Percentiles rank a stretch among this genome's conserved stretches.
Conservation (phyloP, 208 protist genomes). For the Leishmania arabica region DNA sequence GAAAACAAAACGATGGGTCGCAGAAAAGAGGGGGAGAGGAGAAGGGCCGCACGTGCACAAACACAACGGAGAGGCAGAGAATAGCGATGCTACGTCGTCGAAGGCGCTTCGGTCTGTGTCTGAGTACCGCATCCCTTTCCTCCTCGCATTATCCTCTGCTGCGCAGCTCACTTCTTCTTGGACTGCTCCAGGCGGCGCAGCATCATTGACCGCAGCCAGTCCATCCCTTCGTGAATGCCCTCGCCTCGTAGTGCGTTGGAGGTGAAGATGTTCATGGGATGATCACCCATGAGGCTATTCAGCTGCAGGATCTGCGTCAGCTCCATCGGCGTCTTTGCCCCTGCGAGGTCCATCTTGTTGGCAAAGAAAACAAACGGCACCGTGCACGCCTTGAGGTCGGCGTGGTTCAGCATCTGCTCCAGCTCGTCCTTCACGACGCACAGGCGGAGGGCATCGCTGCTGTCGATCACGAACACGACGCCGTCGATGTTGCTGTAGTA, state of each 20-base stretch:
- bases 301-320: slow-evolving; percentile 85
- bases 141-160: background rate
- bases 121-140: background rate
- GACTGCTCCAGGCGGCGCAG: slow-evolving; percentile 35
- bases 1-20: background rate
- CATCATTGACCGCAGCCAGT: slow-evolving; percentile 67
- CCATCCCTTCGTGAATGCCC: slow-evolving; percentile 70
- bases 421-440: slow-evolving; percentile 89
- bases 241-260: slow-evolving; percentile 73
- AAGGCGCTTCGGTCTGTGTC: background rate
- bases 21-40: background rate
- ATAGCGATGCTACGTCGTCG: background rate
- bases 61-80: background rate
- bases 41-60: background rate
- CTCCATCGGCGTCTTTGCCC: slow-evolving; percentile 79
- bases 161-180: slow-evolving; percentile 34
- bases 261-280: slow-evolving; percentile 86
- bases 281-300: slow-evolving; percentile 55
- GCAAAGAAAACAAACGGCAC: slow-evolving; percentile 88
- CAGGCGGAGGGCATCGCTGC: slow-evolving; percentile 84
- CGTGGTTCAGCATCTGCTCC: slow-evolving; percentile 72
- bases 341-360: slow-evolving; percentile 92
- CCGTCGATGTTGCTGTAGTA: slow-evolving; percentile 96
- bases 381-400: slow-evolving; percentile 40
- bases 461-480: slow-evolving; percentile 95